Base-by-base conservation (phyloP, 2,329 filamentous ascomycete species). In the Fusarium mangiferae region DNA sequence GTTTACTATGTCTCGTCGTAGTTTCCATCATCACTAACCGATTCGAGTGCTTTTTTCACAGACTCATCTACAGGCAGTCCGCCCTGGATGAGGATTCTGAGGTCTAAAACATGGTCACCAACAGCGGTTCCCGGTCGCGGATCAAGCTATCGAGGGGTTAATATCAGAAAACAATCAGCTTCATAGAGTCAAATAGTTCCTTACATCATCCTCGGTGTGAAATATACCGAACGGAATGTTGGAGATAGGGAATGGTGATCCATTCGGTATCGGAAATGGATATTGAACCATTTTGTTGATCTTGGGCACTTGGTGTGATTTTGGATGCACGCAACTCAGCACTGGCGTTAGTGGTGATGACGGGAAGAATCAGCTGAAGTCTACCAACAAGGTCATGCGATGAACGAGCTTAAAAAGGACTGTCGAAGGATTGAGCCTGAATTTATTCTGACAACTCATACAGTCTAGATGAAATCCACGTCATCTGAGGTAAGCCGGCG, bases 1-100 rank as follows among this genome's bases (percentile, higher is more conserved):
- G 6, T 13, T 5, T 3, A n/a, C 7, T 4, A 3, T 13, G 6
- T 0, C 15, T 49, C 28, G 18, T 24, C 28, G 7, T 8, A 15
- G 4, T 14, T 14, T 51, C 14, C 3, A 2, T 0, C 17, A 10
- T 15, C 2, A 56, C 52, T 56, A 17, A 56, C 52, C 26, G 22
- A 42, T n/a, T 2, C 4, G 2, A 56, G 10, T 24, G 38, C 26
- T 14, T 41, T 3, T 12, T 33, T 33, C 5, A 56, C 6, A 4
- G 28, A 30, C 2, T 33, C 2, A 2, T 42, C 12, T 18, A 33
- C 12, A 2, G 11, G 20, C 2, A 42, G 22, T 4, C 52, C 26
- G 6, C 20, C 5, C 17, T 24, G 15, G 1, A 44, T 44, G 38
- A 56, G 36, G 7, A 33, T 7, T 33, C 26, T 24, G 3, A 56